Base-by-base conservation (phyloP, 805 yeast species). In the Kodamaea kaohsiungensis region DNA sequence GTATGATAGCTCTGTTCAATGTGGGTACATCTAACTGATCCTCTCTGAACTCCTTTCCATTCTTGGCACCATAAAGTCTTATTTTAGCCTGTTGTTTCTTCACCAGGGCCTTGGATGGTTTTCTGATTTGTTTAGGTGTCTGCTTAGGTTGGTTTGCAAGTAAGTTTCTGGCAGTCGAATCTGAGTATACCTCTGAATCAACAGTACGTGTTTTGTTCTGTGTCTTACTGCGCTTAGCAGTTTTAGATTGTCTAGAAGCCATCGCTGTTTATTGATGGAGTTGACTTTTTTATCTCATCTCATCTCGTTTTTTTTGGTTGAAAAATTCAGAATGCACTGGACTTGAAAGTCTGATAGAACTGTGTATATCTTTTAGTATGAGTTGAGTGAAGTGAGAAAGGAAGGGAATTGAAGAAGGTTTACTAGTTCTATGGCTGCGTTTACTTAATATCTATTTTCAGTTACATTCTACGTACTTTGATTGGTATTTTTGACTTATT, bases 1-100 rank as follows among this genome's bases (percentile, higher is more conserved):
- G 97, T 47, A 84, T 81, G 35, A 92, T 80, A 2, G 97, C 90
- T 59, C 82, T 87, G 69, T 93, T 93, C 64, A 93, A 78, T 22
- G 80, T 77, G 27, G 97, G 98, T 37, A 92, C 75, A 45, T 87
- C 84, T 40, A 92, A 75, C 61, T 91, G 96, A 56, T 85, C 87
- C 60, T 92, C 98, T 9, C 84, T 77, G 64, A 86, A 89, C 55
- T 75, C 83, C 57, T 77, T 77, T 33, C 82, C 79, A 55, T 67
- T 73, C 61, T 82, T 81, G 47, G 83, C 80, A 27, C 96, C 96
- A 63, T 88, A 88, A 48, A 88, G 74, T 65, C 88, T 78, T 43
- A 84, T 78, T 56, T 76, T 76, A 40, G 84, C 81, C 61, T 87
- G 86, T 62, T 86, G 87, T 61, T 87, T 88, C 70, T 86, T 86